A percentile compares a stretch with the other conserved stretches of the same genome.
Conservation (phyloP, 495 filamentous ascomycete species). For the Penicillium ucsense region DNA sequence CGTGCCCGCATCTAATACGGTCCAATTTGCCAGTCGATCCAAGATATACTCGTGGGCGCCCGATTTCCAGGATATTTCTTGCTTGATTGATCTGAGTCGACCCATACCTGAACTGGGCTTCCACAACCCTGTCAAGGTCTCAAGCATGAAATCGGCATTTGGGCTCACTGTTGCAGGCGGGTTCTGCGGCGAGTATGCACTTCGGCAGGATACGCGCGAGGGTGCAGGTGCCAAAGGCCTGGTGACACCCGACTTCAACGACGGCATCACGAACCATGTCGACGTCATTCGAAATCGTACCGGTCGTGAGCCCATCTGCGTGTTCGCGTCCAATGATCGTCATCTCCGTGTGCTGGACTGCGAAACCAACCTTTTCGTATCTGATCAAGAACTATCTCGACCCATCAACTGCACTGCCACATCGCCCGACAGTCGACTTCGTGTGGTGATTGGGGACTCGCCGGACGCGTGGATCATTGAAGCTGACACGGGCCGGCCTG, state of each 20-base stretch:
- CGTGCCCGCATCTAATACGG: constrained; percentile 59
- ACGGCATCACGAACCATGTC: constrained; percentile 83
- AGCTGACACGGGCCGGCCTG: constrained; percentile 48
- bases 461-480: constrained; percentile 50
- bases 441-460: constrained; percentile 65
- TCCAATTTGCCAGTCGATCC: constrained; percentile 62
- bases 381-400: constrained; percentile 49
- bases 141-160: constrained; percentile 58
- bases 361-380: constrained; percentile 54
- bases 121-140: constrained; percentile 44
- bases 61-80: constrained; percentile 27
- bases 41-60: constrained; percentile 42
- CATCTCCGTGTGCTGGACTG: constrained; percentile 69
- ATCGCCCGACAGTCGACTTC: constrained; percentile 68
- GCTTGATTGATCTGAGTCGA: constrained; percentile 55
- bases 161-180: constrained; percentile 69
- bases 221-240: constrained; percentile 56
- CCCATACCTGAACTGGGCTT: constrained; percentile 30
- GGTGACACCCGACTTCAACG: constrained; percentile 26
- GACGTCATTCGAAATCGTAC: constrained; percentile 55
- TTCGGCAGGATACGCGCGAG: constrained; percentile 46
- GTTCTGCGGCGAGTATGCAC: constrained; percentile 71
- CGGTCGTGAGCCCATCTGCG: constrained; percentile 52
- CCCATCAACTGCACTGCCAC: constrained; percentile 80
- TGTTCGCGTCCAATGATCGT: constrained; percentile 78